A percentile compares a stretch with the other conserved stretches of the same genome.
phyloP scores from a whole-genome alignment of 352 stramenopile genomes.

The Pythium brassicae region DNA sequence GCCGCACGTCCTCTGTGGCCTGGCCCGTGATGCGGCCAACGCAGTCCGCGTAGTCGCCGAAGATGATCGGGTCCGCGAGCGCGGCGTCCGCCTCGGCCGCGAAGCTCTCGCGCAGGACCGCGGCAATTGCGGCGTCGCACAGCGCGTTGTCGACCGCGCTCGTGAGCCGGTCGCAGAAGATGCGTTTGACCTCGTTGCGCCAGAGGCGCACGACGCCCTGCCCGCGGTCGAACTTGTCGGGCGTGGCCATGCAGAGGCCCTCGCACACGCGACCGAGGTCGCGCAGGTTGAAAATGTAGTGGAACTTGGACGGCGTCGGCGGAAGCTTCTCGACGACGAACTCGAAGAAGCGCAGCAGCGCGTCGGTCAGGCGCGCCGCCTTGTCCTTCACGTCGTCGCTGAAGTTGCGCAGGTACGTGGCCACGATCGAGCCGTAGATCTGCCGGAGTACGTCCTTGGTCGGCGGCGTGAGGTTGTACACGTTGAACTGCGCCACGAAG shows the following conservation, averaged over 20 bases:
- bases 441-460: conserved; percentile 88
- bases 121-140: conserved; percentile 75
- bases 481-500: conserved; percentile 94
- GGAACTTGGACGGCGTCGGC: conserved; percentile 93
- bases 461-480: conserved; percentile 94
- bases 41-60: conserved; percentile 91
- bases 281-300: conserved; percentile 97
- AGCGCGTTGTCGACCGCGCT: conserved; percentile 79
- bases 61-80: conserved; percentile 83
- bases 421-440: conserved; percentile 94
- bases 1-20: conserved; percentile 69
- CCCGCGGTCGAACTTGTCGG: conserved; percentile 79
- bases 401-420: conserved; percentile 87
- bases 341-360: conserved; percentile 87
- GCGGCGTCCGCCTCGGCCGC: conserved; percentile 55
- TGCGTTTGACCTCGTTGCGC: conserved; percentile 90
- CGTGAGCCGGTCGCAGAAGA: conserved; percentile 93
- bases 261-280: conserved; percentile 93
- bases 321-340: conserved; percentile 89
- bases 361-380: conserved; percentile 78
- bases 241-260: conserved; percentile 91
- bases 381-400: conserved; percentile 77
- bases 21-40: conserved; percentile 67
- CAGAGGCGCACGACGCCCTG: conserved; percentile 86
- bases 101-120: conserved; percentile 76